Conservation (phyloP, 768 basidiomycete species). For the Termitomyces titanicus region DNA sequence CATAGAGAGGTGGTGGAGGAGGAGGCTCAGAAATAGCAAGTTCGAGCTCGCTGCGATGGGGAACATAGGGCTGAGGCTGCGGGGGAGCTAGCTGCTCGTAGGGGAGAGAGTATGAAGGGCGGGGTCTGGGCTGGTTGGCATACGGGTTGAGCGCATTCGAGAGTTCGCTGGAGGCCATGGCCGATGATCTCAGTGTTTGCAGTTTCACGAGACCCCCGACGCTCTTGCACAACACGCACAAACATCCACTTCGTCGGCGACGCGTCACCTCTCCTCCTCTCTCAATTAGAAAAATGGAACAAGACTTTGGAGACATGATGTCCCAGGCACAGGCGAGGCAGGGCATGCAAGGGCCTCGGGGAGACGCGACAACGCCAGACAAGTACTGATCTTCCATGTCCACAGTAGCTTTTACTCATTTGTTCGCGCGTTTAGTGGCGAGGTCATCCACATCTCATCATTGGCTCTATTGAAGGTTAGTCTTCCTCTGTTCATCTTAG, state of each 20-base stretch:
- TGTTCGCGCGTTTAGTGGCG: slow-evolving; percentile 56
- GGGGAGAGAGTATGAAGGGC: slow-evolving; percentile 23
- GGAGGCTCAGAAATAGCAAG: slow-evolving; percentile 50
- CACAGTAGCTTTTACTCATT: neutral
- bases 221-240: slow-evolving; percentile 24
- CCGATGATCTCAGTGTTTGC: neutral
- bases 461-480: slow-evolving; percentile 92
- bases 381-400: slow-evolving; percentile 45
- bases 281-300: slow-evolving; percentile 37
- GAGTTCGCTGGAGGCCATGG: slow-evolving; percentile 70
- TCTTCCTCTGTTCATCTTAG: neutral
- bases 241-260: slow-evolving; percentile 27
- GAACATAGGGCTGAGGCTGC: slow-evolving; percentile 36
- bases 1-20: slow-evolving; percentile 33
- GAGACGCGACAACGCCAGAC: slow-evolving; percentile 63
- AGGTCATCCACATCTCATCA: slow-evolving; percentile 96
- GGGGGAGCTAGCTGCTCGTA: slow-evolving; percentile 25
- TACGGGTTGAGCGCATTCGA: slow-evolving; percentile 77
- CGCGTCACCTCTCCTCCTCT: slow-evolving; percentile 39
- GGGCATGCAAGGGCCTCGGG: slow-evolving; percentile 36
- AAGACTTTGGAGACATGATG: slow-evolving; percentile 48
- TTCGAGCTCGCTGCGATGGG: slow-evolving; percentile 65
- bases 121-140: slow-evolving; percentile 40
- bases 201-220: slow-evolving; percentile 2
- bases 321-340: slow-evolving; percentile 41